Conservation (phyloP, 2,329 filamentous ascomycete species). For the Fusarium keratoplasticum region DNA sequence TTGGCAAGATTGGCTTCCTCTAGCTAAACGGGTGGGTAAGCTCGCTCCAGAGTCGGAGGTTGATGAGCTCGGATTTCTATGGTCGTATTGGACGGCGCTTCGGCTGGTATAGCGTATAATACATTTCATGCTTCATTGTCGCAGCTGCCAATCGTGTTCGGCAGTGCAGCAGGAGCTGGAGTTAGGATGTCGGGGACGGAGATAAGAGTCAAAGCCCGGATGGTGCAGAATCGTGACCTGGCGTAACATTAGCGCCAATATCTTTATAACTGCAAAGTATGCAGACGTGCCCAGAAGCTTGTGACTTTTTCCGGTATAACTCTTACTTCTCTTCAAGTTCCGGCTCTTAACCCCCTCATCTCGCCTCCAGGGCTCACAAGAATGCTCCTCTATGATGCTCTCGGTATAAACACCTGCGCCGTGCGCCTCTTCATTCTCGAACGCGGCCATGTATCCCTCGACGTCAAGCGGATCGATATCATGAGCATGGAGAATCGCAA, state of each 20-base stretch:
- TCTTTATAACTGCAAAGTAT: not conserved
- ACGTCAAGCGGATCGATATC: slow-evolving; percentile 19
- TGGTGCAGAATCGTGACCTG: not conserved
- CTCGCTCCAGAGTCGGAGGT: not conserved
- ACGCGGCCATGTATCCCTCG: slow-evolving; percentile 15
- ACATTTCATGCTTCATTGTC: not conserved
- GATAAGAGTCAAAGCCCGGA: not conserved
- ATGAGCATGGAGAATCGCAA: slow-evolving; percentile 23
- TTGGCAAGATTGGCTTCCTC: not conserved
- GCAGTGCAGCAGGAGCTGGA: not conserved
- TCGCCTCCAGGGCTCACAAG: not conserved
- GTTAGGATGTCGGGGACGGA: not conserved
- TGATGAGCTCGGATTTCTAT: not conserved
- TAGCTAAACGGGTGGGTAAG: not conserved
- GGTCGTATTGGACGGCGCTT: not conserved
- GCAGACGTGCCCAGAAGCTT: not conserved
- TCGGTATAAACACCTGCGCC: slow-evolving; percentile 13
- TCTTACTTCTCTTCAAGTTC: not conserved
- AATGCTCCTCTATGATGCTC: slow-evolving; percentile 22
- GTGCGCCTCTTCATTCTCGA: slow-evolving; percentile 31
- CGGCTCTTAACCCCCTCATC: not conserved
- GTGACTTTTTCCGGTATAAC: not conserved
- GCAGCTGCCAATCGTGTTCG: not conserved
- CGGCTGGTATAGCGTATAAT: not conserved
- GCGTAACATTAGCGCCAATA: not conserved